Percentiles rank a stretch among this genome's conserved stretches.
Evolutionary conservation across 2,329 filamentous ascomycete genomes (phyloP).

Genomic region (Penicillium sp.): DNA sequence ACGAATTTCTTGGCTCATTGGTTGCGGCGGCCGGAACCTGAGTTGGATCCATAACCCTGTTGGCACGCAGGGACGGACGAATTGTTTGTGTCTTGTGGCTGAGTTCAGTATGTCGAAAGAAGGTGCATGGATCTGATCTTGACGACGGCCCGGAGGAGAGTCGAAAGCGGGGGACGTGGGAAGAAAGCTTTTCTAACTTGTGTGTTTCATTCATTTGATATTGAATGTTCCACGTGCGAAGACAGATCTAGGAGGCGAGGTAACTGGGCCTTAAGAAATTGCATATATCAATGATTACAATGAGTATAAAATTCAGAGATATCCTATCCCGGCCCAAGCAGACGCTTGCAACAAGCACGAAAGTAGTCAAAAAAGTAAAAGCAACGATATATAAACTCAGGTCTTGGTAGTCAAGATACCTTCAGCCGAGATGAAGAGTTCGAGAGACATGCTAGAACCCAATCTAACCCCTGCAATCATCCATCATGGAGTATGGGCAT

Average conservation of each 20-base stretch:
- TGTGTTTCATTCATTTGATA: not conserved
- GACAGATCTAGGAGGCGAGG: not conserved
- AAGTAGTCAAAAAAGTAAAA: not conserved
- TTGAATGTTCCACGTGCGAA: not conserved
- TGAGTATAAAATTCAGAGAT: not conserved
- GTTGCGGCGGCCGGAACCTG: not conserved
- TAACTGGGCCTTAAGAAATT: not conserved
- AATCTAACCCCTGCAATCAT: not conserved
- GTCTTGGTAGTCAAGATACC: too few relatives aligned
- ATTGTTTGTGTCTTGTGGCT: not conserved
- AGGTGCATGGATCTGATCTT: not conserved
- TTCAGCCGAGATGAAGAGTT: not conserved
- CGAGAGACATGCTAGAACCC: too few relatives aligned
- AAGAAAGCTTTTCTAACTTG: not conserved
- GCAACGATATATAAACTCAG: not conserved
- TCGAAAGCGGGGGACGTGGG: not conserved
- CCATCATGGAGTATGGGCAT: slow-evolving; percentile 31
- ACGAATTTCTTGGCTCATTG: not conserved
- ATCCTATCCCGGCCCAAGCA: not conserved
- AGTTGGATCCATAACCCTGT: not conserved
- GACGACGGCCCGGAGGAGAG: not conserved
- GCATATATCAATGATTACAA: not conserved
- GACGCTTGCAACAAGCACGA: not conserved
- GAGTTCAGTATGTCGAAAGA: not conserved
- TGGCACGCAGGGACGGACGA: not conserved